Evolutionary conservation across 495 filamentous ascomycete species (phyloP), one percentile per base, ranked within the genome.

Genomic region (Lophium mytilinum): DNA sequence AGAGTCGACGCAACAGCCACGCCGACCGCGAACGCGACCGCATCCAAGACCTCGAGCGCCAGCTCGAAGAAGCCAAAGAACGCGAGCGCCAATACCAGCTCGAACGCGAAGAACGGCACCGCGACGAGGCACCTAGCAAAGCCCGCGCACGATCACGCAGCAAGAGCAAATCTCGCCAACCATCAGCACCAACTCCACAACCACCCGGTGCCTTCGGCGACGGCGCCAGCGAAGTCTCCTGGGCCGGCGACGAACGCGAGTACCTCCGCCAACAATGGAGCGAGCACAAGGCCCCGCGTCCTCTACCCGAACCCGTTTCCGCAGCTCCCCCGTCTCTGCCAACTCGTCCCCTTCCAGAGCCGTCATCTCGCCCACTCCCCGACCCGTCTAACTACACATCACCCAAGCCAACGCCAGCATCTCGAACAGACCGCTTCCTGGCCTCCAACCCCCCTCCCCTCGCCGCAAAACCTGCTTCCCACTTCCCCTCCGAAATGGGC

Each of bases 41-140:
- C 40, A 83, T 97, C 55, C 79, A 81, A 60, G 83, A 96, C 64
- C 78, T 97, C 9, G 93, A 96, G 69, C 78, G 82, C 30, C 87
- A 97, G 69, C 78, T 98, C 1, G 87, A 90, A 66, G 75, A 83
- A 58, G 93, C 93, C 3, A 86, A 90, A 58, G 83, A 92, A 60
- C 83, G 93, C 9, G 93, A 98, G 66, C 78, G 77, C 39, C 78
- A 89, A 66, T 98, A 96, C 64, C 80, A 95, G 69, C 77, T 76
- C 40, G 90, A 91, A 67, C 82, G 90, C 43, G 83, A 91, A 68
- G 83, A 78, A 37, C 79, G 80, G 17, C 63, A 64, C 61, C 63
- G 68, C 12, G 57, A 65, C 37, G 57, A 65, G 9, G 58, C 63
- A 46, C 37, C 62, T 34, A 58, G 62, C 4, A 50, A 57, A 53